Evolutionary conservation across 2,329 filamentous ascomycete species (phyloP), one percentile per base, ranked within the genome.

Genomic region (Teratosphaeria viscida): DNA sequence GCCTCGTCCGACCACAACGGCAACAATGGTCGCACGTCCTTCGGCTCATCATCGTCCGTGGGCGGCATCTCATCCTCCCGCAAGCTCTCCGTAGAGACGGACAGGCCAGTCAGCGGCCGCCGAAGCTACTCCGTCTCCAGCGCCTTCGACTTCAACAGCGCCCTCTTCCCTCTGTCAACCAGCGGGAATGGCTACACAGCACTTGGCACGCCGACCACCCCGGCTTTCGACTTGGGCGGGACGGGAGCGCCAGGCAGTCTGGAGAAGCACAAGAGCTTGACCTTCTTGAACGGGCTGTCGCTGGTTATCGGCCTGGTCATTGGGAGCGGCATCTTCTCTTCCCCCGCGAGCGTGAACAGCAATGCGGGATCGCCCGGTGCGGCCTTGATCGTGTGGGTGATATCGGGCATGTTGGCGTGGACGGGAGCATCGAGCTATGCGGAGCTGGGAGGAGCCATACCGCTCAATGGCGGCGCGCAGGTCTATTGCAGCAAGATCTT

Each of bases 401-500:
- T 97, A 52, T 92, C 92, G 2, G 92, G 92, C n/a, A 71, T 96
- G 23, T 78, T 99, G 62, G 92, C 92, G 1, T 99, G 94, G 92
- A 99, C 94, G 0, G 92, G 94, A 10, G 92, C 90, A 0, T 88
- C 92, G 27, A 96, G 90, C 67, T 99, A 95, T 75, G 94, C 94
- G 3, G 94, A 99, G 77, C 81, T 99, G 5, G 94, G 94, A 61
- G 92, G 94, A 49, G 92, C 94, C 0, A 97, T 99, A 64, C 94
- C 94, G 5, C 77, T 99, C 27, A 99, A 97, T 72, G 94, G 94
- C 59, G 94, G 94, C 4, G 84, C 94, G 16, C 94, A 97, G 74
- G 87, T 95, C 2, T 99, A 99, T 72, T 79, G 99, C 52, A 87
- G 90, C 65, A 97, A 97, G 76, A 99, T 96, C 61, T 95, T 96